phyloP scores from a whole-genome alignment of 345 rosid species.

The Eucalyptus sp. region DNA sequence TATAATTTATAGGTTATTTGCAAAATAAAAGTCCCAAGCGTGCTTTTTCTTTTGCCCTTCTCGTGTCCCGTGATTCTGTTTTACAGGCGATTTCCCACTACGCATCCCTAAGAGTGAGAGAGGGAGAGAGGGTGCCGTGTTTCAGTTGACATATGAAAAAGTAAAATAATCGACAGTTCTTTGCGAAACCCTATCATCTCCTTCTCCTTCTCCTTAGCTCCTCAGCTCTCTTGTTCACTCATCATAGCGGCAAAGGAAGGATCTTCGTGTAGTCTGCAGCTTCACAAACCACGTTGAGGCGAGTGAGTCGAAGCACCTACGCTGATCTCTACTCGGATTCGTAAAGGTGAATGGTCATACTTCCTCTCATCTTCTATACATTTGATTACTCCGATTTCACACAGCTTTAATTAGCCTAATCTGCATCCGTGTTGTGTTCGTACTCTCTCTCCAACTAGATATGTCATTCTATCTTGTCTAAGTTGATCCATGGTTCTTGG shows the following conservation, averaged over 20 bases:
- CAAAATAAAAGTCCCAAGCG: no score
- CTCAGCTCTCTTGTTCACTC: neutral
- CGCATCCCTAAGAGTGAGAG: no score
- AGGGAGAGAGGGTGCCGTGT: no score
- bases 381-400: neutral
- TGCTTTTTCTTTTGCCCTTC: no score
- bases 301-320: no score
- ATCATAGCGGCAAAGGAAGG: neutral
- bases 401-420: neutral
- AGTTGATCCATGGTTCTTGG: neutral
- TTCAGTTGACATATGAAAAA: no score
- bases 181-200: no score
- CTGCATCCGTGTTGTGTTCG: neutral
- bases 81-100: no score
- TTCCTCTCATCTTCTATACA: neutral
- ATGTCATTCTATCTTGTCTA: neutral
- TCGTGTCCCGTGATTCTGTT: no score
- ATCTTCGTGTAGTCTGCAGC: neutral
- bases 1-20: no score
- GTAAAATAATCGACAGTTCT: no score
- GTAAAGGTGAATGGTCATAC: neutral
- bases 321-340: neutral
- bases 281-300: neutral
- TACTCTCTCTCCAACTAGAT: neutral
- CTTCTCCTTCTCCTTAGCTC: no score